Conservation (phyloP, 495 filamentous ascomycete genomes). For the Thermochaetoides thermophila region DNA sequence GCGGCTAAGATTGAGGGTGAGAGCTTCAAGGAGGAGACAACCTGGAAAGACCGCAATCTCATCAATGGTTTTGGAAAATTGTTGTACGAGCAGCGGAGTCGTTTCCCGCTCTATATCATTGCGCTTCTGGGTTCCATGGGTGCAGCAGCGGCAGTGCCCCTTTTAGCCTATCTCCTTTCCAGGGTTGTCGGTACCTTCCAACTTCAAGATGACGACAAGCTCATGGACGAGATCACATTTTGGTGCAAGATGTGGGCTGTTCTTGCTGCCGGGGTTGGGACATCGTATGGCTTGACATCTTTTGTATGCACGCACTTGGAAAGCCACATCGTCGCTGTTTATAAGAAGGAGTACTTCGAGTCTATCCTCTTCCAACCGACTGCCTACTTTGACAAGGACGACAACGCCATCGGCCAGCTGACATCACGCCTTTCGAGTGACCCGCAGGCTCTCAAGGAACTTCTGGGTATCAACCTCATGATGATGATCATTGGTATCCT, state of each 20-base stretch:
- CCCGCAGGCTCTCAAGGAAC: conserved; percentile 46
- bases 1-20: conserved; percentile 21
- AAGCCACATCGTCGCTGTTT: conserved; percentile 29
- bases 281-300: conserved; percentile 24
- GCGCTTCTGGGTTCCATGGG: conserved; percentile 23
- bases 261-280: conserved; percentile 25
- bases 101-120: conserved; percentile 23
- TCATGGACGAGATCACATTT: conserved; percentile 22
- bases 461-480: conserved; percentile 42
- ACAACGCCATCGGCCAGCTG: conserved; percentile 49
- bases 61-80: conserved; percentile 34
- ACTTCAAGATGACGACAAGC: conserved; percentile 4
- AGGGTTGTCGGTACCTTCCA: conserved; percentile 28
- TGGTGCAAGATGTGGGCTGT: conserved; percentile 36
- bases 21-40: conserved; percentile 7
- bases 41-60: conserved; percentile 23
- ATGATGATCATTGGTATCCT: conserved; percentile 36
- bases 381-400: conserved; percentile 47
- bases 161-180: conserved; percentile 32
- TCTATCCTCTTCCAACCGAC: conserved; percentile 41
- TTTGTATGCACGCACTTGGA: conserved; percentile 22
- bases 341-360: conserved; percentile 45
- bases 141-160: conserved; percentile 23
- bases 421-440: conserved; percentile 42
- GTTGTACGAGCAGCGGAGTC: conserved; percentile 27